Evolutionary conservation across 805 yeast genomes (phyloP).

Genomic region (Groenewaldozyma tartarivorans): DNA sequence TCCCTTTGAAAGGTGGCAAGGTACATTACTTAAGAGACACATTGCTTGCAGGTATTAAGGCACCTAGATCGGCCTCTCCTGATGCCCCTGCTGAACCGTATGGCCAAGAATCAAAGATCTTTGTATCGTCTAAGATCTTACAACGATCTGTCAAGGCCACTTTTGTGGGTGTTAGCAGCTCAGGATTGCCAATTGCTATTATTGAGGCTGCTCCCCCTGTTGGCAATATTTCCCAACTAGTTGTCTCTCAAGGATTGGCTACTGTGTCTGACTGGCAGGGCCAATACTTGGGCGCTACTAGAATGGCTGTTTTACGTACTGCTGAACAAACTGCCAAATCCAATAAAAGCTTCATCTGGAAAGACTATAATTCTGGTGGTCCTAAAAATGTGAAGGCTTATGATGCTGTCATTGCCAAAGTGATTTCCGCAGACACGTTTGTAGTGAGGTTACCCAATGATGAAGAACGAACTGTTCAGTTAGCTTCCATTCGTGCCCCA

Average conservation of each 20-base stretch:
- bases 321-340: conserved; percentile 55
- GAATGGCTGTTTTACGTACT: conserved; percentile 52
- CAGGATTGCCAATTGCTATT: conserved; percentile 34
- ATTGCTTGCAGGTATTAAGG: conserved; percentile 61
- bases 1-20: conserved; percentile 33
- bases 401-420: conserved; percentile 48
- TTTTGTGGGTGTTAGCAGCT: conserved; percentile 50
- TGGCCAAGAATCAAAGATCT: conserved; percentile 57
- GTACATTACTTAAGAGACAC: conserved; percentile 50
- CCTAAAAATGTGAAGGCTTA: conserved; percentile 38
- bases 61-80: conserved; percentile 56
- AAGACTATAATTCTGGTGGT: conserved; percentile 27
- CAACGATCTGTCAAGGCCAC: conserved; percentile 49
- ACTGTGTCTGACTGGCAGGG: conserved; percentile 78
- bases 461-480: conserved; percentile 53
- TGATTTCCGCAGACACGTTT: conserved; percentile 61
- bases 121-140: conserved; percentile 54
- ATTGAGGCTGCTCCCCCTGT: conserved; percentile 66
- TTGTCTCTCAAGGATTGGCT: conserved; percentile 62
- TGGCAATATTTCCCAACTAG: conserved; percentile 62
- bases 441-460: conserved; percentile 40
- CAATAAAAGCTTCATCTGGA: conserved; percentile 51
- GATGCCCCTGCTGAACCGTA: conserved; percentile 38
- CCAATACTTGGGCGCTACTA: conserved; percentile 49
- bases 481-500: conserved; percentile 71